These are phyloP conservation scores for Termitomyces titanicus DNA, from an alignment of 768 basidiomycete species.

Conservation along the genomic window DNA sequence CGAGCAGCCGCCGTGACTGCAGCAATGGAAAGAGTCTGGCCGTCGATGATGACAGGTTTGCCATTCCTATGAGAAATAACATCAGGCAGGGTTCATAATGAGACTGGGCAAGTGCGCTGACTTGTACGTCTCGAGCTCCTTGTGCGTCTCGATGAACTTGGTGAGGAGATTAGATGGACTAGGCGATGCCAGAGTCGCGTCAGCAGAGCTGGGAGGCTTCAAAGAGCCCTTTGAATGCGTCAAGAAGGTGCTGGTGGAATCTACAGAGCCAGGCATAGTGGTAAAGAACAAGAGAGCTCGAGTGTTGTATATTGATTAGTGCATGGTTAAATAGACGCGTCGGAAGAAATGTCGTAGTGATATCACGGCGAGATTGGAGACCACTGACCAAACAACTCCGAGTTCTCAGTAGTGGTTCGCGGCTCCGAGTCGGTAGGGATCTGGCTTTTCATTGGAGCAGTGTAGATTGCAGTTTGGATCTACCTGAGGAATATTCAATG, in stretches of 20 bases:
- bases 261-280: slow-evolving; percentile 23
- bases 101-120: slow-evolving; percentile 22
- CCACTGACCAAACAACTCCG: too few relatives aligned
- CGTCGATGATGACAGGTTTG: slow-evolving; percentile 46
- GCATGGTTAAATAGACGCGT: slow-evolving; percentile 15
- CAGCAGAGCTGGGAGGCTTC: background rate
- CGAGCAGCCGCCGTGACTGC: slow-evolving; percentile 54
- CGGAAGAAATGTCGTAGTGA: slow-evolving; percentile 7
- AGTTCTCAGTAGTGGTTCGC: too few relatives aligned
- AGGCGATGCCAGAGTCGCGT: background rate
- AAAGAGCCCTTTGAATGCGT: slow-evolving; percentile 5
- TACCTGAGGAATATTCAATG: too few relatives aligned
- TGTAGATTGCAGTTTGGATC: too few relatives aligned
- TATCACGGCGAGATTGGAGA: background rate
- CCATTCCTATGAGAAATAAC: slow-evolving; percentile 35
- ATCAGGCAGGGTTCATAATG: background rate
- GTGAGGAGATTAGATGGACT: slow-evolving; percentile 19
- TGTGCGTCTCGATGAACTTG: slow-evolving; percentile 43
- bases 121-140: slow-evolving; percentile 57
- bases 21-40: slow-evolving; percentile 54
- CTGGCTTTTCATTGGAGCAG: too few relatives aligned
- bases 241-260: slow-evolving; percentile 18
- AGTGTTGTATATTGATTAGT: background rate
- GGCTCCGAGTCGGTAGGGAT: too few relatives aligned
- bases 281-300: background rate